Evolutionary conservation across 192 early-diverging fungal species (phyloP).

Genomic region (Entomortierella beljakovae): DNA sequence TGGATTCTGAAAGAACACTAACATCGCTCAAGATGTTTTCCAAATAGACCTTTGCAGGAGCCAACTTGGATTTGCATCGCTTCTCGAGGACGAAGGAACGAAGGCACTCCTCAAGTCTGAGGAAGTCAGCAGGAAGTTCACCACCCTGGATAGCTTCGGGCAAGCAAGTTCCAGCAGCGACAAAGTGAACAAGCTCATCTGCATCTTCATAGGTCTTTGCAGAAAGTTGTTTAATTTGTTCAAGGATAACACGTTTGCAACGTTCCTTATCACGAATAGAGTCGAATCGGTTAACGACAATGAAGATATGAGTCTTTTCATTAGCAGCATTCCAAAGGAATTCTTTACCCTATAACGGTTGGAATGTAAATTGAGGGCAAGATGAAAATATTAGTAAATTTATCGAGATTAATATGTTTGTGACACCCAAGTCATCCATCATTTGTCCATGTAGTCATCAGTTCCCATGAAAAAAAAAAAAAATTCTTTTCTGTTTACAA

Average conservation of each 20-base stretch:
- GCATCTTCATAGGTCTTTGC: slow-evolving; percentile 91
- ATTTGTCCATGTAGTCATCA: not conserved
- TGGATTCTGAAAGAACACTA: slow-evolving; percentile 76
- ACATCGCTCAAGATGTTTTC: slow-evolving; percentile 88
- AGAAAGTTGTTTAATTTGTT: slow-evolving; percentile 96
- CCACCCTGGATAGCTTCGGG: slow-evolving; percentile 45
- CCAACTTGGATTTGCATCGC: slow-evolving; percentile 92
- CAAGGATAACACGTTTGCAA: slow-evolving; percentile 93
- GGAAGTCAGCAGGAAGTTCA: slow-evolving; percentile 65
- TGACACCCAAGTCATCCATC: too few species aligned
- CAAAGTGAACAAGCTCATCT: slow-evolving; percentile 97
- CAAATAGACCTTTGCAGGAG: slow-evolving; percentile 93
- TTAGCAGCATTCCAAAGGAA: slow-evolving; percentile 97
- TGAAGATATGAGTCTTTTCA: slow-evolving; percentile 99
- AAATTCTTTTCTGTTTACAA: not conserved
- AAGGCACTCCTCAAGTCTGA: slow-evolving; percentile 85
- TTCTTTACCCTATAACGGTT: slow-evolving; percentile 81
- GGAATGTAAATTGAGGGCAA: too few species aligned
- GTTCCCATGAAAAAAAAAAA: slow-evolving; percentile 49
- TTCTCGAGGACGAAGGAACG: slow-evolving; percentile 96
- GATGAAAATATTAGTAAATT: not conserved
- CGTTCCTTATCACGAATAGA: slow-evolving; percentile 94
- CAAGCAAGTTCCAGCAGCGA: slow-evolving; percentile 72
- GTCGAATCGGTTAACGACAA: slow-evolving; percentile 98
- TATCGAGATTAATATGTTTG: not conserved